phyloP scores from a whole-genome alignment of 2,329 filamentous ascomycete genomes.

The Waltergamsia citrina region DNA sequence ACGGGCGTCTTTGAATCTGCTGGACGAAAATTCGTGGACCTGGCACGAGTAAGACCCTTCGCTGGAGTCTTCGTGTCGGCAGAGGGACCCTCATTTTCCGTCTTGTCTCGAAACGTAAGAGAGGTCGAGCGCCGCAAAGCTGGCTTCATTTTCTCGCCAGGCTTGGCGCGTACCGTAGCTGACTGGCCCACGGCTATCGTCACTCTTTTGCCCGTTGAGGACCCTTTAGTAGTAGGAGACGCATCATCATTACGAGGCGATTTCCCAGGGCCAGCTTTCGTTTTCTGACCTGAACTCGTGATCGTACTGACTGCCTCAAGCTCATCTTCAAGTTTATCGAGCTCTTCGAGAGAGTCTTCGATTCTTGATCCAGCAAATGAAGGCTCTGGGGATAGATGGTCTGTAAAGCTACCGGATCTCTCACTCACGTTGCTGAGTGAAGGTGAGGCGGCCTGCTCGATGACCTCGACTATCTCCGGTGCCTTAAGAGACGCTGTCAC shows the following conservation, averaged over 20 bases:
- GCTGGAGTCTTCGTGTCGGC: slow-evolving; percentile 8
- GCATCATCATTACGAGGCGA: neutral
- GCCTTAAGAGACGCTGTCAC: slow-evolving; percentile 14
- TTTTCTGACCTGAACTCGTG: slow-evolving; percentile 21
- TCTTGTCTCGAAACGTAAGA: slow-evolving; percentile 22
- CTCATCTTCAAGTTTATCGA: slow-evolving; percentile 53
- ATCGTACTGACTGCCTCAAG: slow-evolving; percentile 42
- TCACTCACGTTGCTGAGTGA: slow-evolving; percentile 19
- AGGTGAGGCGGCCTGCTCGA: slow-evolving; percentile 22
- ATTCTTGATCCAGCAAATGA: slow-evolving; percentile 37
- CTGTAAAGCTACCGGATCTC: slow-evolving; percentile 21
- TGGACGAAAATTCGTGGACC: slow-evolving; percentile 9
- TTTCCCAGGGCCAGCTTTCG: slow-evolving; percentile 6
- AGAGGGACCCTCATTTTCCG: slow-evolving; percentile 7
- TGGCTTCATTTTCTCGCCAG: slow-evolving; percentile 23
- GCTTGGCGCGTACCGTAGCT: slow-evolving; percentile 30
- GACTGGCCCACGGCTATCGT: slow-evolving; percentile 20
- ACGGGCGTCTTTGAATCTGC: slow-evolving; percentile 28
- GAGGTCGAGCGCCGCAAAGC: slow-evolving; percentile 32
- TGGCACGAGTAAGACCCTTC: slow-evolving; percentile 9
- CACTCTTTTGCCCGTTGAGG: slow-evolving; percentile 12
- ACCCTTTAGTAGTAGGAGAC: neutral
- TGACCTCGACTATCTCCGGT: slow-evolving; percentile 16
- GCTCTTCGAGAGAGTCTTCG: slow-evolving; percentile 54
- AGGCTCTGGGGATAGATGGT: slow-evolving; percentile 17